Base-by-base conservation (phyloP, 176 grass and related monocot species). In the Oryza australiensis region DNA sequence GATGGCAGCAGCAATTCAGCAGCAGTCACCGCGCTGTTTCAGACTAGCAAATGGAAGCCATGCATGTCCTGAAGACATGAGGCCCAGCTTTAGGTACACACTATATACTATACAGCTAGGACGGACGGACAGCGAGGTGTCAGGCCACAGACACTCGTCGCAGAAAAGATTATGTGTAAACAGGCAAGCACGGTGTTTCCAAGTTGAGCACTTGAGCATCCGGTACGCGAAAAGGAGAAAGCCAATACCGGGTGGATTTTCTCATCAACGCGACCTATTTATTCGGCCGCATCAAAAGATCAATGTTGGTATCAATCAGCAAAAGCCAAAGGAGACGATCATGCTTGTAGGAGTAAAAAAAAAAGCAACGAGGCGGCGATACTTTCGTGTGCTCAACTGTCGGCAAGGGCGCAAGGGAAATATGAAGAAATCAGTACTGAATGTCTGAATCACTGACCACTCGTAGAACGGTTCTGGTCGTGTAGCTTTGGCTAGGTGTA, bases 1-100 rank as follows among this genome's bases (percentile, higher is more conserved):
- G 63, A 55, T 37, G 77, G 30, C 83, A 72, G 83, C 14, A 79
- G 83, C 14, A 79, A 78, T 64, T 26, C n/a, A 85, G 75, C 26
- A 72, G 66, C 26, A 72, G 66, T 77, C 66, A 85, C 46, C 12
- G 64, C 73, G 26, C 42, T 59, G 73, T 77, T 60, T 46, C 83
- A 84, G 73, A 70, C 42, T 13, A 70, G 32, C 34, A 30, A 30
- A 77, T 14, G 60, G 37, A 64, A 40, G 34, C 35, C 65, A 69
- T 81, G 48, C 51, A 42, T 70, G 74, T 35, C n/a, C 66, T 63
- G 20, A 59, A 59, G 12, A 20, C 74, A 5, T 22, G 43, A 68
- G 67, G 20, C 65, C 32, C 74, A 85, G 48, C 73, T 84, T 84
- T 69, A 68, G 3, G 35, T 60, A 62, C 49, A 46, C 48, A 22